Base-by-base conservation (phyloP, 352 stramenopile genomes). In the Phytophthora boehmeriae region DNA sequence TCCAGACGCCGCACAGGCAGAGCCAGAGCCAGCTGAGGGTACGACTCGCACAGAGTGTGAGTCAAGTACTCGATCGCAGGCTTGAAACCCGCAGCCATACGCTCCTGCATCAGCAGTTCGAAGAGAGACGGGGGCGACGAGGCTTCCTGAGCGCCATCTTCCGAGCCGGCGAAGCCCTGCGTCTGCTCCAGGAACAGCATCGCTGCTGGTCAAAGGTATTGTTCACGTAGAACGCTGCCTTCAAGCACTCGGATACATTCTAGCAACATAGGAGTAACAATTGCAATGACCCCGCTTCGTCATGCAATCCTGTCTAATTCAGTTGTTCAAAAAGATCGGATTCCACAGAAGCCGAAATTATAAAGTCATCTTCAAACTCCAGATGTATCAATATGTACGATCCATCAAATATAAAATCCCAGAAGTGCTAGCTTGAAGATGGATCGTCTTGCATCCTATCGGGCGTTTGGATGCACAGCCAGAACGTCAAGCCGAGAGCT, bases 101-200 rank as follows among this genome's bases (percentile, higher is more conserved):
- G 81, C 63, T 94, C 80, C 69, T 96, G 87, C 87, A 96, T 96
- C 38, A 94, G 70, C 55, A 96, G 66, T 66, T 96, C 87, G 46
- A 92, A 96, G 19, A 93, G 80, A 61, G 87, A 96, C 32, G 87
- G 87, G 8, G 70, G 14, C 34, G 68, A 34, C 17, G 52, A 20
- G 45, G 35, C 13, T 58, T 39, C 11, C 8, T 35, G 45, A 4
- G 53, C 56, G 39, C 23, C 54, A 8, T 55, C 56, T 13, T 68
- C 62, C 11, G 38, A 9, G 8, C 25, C 34, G 39, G 69, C 76
- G 48, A 89, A 90, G 67, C 84, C 84, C 65, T 92, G 82, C 5
- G 81, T 90, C 58, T 92, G 82, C 71, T 92, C 84, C 20, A 93
- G 67, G 69, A 93, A 93, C 32, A 90, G 71, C 84, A 93, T 93